Conservation (phyloP, 208 protist species). For the Balamuthia mandrillaris region DNA sequence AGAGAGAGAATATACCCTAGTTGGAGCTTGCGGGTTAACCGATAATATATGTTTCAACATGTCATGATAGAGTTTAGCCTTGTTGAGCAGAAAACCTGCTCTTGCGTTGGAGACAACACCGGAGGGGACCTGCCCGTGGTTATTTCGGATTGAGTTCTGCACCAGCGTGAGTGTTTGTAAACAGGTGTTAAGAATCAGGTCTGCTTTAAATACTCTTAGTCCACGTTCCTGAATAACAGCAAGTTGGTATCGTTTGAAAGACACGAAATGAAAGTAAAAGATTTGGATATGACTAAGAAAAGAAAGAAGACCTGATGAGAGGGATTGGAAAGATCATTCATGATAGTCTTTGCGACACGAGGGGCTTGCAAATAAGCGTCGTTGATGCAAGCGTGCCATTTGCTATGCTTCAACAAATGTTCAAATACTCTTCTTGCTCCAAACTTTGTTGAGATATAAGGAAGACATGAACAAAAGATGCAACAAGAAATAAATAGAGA, state of each 20-base stretch:
- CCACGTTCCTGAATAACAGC: neutral
- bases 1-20: too few species aligned
- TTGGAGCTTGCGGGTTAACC: too few species aligned
- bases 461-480: neutral
- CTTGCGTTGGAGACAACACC: too few species aligned
- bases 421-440: neutral
- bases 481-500: neutral
- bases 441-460: neutral
- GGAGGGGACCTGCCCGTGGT: too few species aligned
- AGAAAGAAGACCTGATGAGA: too few species aligned
- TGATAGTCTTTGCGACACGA: neutral
- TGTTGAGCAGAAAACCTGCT: too few species aligned
- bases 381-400: neutral
- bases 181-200: too few species aligned
- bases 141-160: too few species aligned
- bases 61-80: too few species aligned
- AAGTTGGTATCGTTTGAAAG: neutral
- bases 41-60: too few species aligned
- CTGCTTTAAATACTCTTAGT: too few species aligned
- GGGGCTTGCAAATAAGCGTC: neutral
- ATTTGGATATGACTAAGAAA: neutral
- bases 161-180: too few species aligned
- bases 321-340: slow-evolving; percentile 1
- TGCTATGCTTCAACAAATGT: neutral
- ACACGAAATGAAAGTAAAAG: neutral